Percentiles rank a stretch among this genome's conserved stretches.
These are phyloP conservation scores for Claviceps humidiphila DNA, from an alignment of 2,329 filamentous ascomycete species.

Conservation along the genomic window DNA sequence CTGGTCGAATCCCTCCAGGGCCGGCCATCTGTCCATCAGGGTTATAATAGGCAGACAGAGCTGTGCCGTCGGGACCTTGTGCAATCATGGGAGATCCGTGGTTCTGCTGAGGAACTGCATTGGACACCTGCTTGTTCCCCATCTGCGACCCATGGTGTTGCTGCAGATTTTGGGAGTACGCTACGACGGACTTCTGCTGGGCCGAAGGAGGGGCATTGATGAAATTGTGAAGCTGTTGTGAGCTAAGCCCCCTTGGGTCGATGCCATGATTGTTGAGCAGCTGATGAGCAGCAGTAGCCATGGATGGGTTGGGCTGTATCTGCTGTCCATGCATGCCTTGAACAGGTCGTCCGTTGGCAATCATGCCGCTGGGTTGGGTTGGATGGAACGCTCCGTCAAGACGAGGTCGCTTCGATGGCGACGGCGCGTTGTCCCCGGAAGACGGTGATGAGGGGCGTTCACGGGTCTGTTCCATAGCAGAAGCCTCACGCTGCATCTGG, in stretches of 20 bases:
- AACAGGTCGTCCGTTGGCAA: constrained; percentile 57
- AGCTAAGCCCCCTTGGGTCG: constrained; percentile 58
- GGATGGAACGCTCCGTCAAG: constrained; percentile 64
- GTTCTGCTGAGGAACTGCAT: constrained; percentile 53
- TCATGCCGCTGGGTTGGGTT: constrained; percentile 51
- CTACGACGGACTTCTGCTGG: constrained; percentile 74
- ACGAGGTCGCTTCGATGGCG: constrained; percentile 79
- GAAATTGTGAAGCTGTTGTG: constrained; percentile 60
- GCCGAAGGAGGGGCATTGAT: constrained; percentile 41
- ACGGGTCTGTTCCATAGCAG: constrained; percentile 73
- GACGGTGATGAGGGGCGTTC: constrained; percentile 71
- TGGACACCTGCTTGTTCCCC: constrained; percentile 68
- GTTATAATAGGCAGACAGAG: constrained; percentile 49
- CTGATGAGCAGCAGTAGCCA: constrained; percentile 41
- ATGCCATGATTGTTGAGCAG: constrained; percentile 58
- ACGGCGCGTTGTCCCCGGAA: constrained; percentile 76
- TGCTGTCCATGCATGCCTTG: constrained; percentile 62
- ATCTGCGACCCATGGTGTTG: constrained; percentile 72
- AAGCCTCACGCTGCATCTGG: constrained; percentile 79
- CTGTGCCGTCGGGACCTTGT: constrained; percentile 52
- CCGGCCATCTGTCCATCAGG: constrained; percentile 42
- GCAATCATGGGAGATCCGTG: constrained; percentile 77
- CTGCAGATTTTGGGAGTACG: constrained; percentile 74
- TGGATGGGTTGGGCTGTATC: constrained; percentile 40
- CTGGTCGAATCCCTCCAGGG: constrained; percentile 45